Evolutionary conservation across 495 filamentous ascomycete species (phyloP).

Genomic region (Podospora pseudocomata): DNA sequence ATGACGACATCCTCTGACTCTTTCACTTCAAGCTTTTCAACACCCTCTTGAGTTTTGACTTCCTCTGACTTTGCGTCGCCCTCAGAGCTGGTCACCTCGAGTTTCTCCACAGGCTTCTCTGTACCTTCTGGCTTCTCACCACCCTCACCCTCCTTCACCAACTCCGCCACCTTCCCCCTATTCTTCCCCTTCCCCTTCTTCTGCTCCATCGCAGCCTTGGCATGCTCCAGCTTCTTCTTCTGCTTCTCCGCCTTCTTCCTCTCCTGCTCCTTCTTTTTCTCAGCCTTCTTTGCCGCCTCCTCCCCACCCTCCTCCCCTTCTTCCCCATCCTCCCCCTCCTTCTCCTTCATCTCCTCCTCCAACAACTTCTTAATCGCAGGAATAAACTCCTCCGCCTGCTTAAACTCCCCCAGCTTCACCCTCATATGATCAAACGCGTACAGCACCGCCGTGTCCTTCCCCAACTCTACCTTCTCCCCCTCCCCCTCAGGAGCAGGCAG

Average conservation of each 20-base stretch:
- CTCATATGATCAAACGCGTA: conserved; percentile 91
- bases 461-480: conserved; percentile 2
- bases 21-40: neutral
- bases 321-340: conserved; percentile 9
- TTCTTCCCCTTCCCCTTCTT: neutral
- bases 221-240: neutral
- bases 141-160: neutral
- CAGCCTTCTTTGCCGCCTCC: conserved; percentile 1
- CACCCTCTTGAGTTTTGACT: too few species aligned
- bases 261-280: neutral
- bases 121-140: neutral
- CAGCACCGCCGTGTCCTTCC: conserved; percentile 51
- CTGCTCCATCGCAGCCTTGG: neutral
- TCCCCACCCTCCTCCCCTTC: neutral
- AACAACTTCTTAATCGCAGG: conserved; percentile 69
- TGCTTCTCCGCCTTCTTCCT: conserved; percentile 1
- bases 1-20: neutral
- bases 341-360: conserved; percentile 32
- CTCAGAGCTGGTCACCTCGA: too few species aligned
- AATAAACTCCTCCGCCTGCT: conserved; percentile 66
- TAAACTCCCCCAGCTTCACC: conserved; percentile 75
- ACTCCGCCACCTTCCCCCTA: neutral
- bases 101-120: neutral
- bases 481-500: conserved; percentile 50
- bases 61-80: too few species aligned